A percentile compares a stretch with the other conserved stretches of the same genome.
Evolutionary conservation across 371 early-diverging fungal species (phyloP).

Genomic region (Mucor ambiguus): DNA sequence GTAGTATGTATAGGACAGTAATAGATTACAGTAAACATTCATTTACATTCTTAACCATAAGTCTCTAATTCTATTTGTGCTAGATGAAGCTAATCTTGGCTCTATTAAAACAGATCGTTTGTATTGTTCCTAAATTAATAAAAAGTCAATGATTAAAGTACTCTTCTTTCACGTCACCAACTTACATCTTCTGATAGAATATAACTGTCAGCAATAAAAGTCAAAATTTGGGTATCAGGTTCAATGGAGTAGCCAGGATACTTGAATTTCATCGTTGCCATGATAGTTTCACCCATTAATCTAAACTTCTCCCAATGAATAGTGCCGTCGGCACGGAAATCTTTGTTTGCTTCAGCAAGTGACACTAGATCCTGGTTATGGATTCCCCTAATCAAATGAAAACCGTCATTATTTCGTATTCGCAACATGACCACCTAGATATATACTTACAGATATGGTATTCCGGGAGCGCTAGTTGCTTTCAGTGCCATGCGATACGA

Average conservation of each 20-base stretch:
- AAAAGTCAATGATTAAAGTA: background rate
- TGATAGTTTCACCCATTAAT: conserved; percentile 59
- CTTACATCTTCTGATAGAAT: conserved; percentile 51
- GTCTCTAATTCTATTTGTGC: conserved; percentile 30
- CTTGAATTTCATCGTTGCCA: conserved; percentile 53
- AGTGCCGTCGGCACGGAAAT: conserved; percentile 55
- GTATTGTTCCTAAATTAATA: conserved; percentile 38
- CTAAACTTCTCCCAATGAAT: conserved; percentile 68
- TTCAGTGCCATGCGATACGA: conserved; percentile 66
- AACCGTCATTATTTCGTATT: background rate
- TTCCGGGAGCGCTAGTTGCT: conserved; percentile 54
- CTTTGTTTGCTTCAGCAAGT: conserved; percentile 62
- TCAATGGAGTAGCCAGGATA: conserved; percentile 38
- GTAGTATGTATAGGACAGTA: background rate
- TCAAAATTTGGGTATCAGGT: conserved; percentile 35
- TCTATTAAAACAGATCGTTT: conserved; percentile 38
- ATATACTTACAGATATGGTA: conserved; percentile 60
- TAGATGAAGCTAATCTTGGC: conserved; percentile 29
- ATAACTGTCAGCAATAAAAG: conserved; percentile 43
- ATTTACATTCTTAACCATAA: conserved; percentile 24
- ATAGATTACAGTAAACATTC: background rate
- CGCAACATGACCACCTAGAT: background rate
- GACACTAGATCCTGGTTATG: conserved; percentile 61
- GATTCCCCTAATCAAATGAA: conserved; percentile 41
- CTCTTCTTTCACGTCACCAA: background rate